Evolutionary conservation across 768 basidiomycete species (phyloP), one percentile per base, ranked within the genome.

Genomic region (Neoboletus subvelutipes): DNA sequence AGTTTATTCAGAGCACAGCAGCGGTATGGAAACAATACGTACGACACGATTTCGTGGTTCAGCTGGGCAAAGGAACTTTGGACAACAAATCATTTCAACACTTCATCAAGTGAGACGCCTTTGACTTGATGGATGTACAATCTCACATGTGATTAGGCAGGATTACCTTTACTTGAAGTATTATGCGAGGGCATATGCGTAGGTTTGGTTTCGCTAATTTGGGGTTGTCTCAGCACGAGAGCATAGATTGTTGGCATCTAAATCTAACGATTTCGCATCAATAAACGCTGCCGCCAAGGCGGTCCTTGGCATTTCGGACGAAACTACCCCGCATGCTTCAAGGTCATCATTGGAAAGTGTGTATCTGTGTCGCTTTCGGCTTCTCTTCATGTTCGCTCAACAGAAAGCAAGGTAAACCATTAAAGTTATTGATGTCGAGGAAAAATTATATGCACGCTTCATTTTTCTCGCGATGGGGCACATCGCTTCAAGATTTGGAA

Each of bases 161-260:
- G 41, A 54, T 56, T 53, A 45, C 34, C 34, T 54, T 12, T 45
- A 54, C 17, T 31, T 54, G 33, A 56, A 54, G 34, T 56, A 54
- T 37, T 54, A 45, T n/a, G 50, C 50, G 1, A 56, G 55, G 51
- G 55, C 55, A 36, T 29, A 56, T 36, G 54, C 39, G 50, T 52
- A 28, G 9, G 54, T 55, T 26, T 33, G 4, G 13, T 42, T 54
- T 55, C 24, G n/a, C 39, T 24, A 5, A 20, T 28, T 42, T 8
- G 29, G 42, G 6, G 36, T 15, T 17, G 24, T n/a, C 22, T 55
- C 39, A 31, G 5, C 40, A 20, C 18, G 24, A 26, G 31, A 8
- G 20, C 24, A 28, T 34, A 55, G 54, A 31, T 7, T 55, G 2
- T 22, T 55, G 33, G 55, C 33, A 3, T 26, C 55, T 41, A 55